phyloP scores from a whole-genome alignment of 345 rosid genomes.

The Pugionium dolabratum region DNA sequence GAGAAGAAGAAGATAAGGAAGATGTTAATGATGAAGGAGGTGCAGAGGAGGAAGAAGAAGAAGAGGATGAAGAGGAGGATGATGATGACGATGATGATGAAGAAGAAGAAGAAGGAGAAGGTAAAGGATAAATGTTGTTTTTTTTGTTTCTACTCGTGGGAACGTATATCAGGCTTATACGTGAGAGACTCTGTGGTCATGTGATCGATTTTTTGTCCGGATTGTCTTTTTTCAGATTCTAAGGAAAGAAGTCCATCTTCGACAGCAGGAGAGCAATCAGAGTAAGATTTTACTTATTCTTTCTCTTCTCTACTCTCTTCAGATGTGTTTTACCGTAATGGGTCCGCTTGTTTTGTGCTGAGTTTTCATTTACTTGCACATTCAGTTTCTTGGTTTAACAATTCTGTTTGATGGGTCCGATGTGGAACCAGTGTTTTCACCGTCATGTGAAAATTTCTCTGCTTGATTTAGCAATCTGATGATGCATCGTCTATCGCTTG shows the following conservation, averaged over 20 bases:
- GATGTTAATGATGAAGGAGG: slow-evolving; percentile 38
- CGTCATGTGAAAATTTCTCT: background rate
- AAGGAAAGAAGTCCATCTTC: slow-evolving; percentile 57
- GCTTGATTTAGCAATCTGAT: slow-evolving; percentile 15
- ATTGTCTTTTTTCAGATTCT: slow-evolving; percentile 49
- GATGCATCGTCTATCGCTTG: slow-evolving; percentile 36
- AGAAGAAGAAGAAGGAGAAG: slow-evolving; percentile 33
- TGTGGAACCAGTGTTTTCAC: background rate
- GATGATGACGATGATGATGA: slow-evolving; percentile 31
- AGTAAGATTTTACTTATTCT: slow-evolving; percentile 45
- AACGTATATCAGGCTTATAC: slow-evolving; percentile 18
- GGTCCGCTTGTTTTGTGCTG: background rate
- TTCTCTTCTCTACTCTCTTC: slow-evolving; percentile 2
- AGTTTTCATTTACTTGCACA: background rate
- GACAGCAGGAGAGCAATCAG: slow-evolving; percentile 63
- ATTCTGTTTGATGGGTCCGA: slow-evolving; percentile 11
- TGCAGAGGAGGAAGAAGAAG: slow-evolving; percentile 11
- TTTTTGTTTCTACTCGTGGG: slow-evolving; percentile 25
- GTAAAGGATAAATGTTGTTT: slow-evolving; percentile 28
- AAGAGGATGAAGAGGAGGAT: slow-evolving; percentile 21
- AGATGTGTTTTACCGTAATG: slow-evolving; percentile 10
- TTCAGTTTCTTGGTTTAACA: slow-evolving; percentile 31
- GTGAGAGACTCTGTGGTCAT: slow-evolving; percentile 32
- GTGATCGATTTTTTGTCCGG: slow-evolving; percentile 26
- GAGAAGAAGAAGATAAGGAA: slow-evolving; percentile 17